Base-by-base conservation (phyloP, 805 yeast species). In the Kluyveromyces starmeri region DNA sequence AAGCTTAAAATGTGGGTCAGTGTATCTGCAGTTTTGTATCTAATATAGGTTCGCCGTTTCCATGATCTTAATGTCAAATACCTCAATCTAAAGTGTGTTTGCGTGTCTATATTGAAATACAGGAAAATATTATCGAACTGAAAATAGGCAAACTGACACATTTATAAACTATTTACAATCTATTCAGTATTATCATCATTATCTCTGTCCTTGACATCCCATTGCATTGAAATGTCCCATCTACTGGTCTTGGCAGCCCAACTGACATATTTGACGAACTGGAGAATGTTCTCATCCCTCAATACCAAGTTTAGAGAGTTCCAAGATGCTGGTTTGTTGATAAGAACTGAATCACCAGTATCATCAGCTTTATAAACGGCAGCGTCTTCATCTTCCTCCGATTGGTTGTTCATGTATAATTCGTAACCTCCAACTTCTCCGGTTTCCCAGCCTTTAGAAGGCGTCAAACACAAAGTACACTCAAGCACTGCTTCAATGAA, bases 341-440 rank as follows among this genome's bases (percentile, higher is more conserved):
- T 71, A 32, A 89, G 66, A 3, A 88, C 89, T 7, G 86, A 74
- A 34, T 78, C 83, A 45, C 81, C 89, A 36, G 71, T 78, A 17
- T 71, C 74, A 13, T 58, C 56, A 14, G 60, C 59, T 24, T 68
- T 68, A 59, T 86, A 86, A 20, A 86, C 78, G 0, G 96, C 95
- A 7, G 96, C 95, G 51, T 86, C 96, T 40, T 79, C 85, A 9
- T 62, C 71, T 2, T 61, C 67, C 1, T 58, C 67, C 2, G 60
- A 66, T 28, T 72, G 73, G 40, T 69, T 62, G n/a, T 69, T 64
- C 94, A 92, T 83, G 50, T 89, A 79, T 35, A 94, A 64, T 51
- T 92, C 96, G 59, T 94, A 92, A 2, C 96, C 99, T 23, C 99
- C 99, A 32, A 68, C 62, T 48, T 84, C 95, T n/a, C 94, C 94